These are phyloP conservation scores for Endotrypanum monterogeii DNA, from an alignment of 208 protist genomes.

Conservation along the genomic window DNA sequence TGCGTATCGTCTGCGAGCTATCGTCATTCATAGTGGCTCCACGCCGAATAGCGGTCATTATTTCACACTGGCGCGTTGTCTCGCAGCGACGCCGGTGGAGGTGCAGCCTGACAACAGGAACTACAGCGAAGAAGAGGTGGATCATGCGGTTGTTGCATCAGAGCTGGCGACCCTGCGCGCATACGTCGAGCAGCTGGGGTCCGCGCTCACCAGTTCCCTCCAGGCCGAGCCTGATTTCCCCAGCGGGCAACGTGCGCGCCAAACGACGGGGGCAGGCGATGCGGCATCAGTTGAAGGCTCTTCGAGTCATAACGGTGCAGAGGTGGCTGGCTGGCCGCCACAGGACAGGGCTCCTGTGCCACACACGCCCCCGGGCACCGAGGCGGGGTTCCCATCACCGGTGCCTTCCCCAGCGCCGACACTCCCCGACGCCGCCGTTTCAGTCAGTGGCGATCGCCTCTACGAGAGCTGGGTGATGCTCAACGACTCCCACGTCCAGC, in stretches of 20 bases:
- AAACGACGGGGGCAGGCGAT: neutral
- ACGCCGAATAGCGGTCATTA: constrained; percentile 70
- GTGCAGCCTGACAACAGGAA: neutral
- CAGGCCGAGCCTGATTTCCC: neutral
- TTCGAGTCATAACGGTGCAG: neutral
- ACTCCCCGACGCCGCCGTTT: constrained; percentile 5
- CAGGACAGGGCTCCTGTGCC: neutral
- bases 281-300: neutral
- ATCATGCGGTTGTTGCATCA: neutral
- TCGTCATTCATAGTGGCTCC: constrained; percentile 75
- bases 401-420: neutral
- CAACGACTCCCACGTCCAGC: constrained; percentile 53
- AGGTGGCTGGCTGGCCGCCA: neutral
- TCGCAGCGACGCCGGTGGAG: neutral
- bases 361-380: neutral
- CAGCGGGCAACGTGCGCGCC: neutral
- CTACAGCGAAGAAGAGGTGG: neutral
- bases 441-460: constrained; percentile 14
- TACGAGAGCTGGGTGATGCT: constrained; percentile 57
- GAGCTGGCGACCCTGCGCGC: neutral
- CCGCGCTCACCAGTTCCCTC: constrained; percentile 12
- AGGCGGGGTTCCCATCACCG: neutral
- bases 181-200: constrained; percentile 9
- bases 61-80: constrained; percentile 37
- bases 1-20: constrained; percentile 49